Conservation (phyloP, 2,329 filamentous ascomycete genomes). For the Calonectria pseudoreteaudii region DNA sequence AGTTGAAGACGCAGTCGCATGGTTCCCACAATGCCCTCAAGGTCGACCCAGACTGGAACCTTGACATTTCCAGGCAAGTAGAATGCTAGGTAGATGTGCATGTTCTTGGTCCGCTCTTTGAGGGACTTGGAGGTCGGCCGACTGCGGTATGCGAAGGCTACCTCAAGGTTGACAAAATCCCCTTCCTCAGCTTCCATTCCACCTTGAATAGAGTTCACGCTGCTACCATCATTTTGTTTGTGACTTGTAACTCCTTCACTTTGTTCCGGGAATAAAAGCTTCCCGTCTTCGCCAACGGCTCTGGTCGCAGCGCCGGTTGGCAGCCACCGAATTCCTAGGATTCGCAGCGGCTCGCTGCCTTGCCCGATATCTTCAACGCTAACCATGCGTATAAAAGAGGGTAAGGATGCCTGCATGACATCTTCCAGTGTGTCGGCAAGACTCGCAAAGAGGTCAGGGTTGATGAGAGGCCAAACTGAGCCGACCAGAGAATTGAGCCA, state of each 20-base stretch:
- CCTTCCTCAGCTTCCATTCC: constrained; percentile 83
- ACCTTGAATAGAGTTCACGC: constrained; percentile 53
- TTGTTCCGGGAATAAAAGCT: constrained; percentile 57
- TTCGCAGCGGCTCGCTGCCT: constrained; percentile 76
- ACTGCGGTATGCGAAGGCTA: constrained; percentile 79
- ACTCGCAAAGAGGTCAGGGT: constrained; percentile 78
- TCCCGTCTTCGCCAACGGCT: constrained; percentile 69
- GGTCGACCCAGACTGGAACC: constrained; percentile 79
- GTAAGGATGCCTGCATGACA: constrained; percentile 82
- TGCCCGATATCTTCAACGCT: constrained; percentile 82
- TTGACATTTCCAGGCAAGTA: constrained; percentile 70
- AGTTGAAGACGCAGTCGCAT: constrained; percentile 77
- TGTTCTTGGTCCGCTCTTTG: constrained; percentile 75
- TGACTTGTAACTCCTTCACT: constrained; percentile 50
- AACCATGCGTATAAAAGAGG: constrained; percentile 78
- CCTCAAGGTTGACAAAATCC: constrained; percentile 81
- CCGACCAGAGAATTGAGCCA: constrained; percentile 79
- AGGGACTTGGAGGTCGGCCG: constrained; percentile 71
- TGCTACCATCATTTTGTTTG: constrained; percentile 52
- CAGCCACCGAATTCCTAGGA: constrained; percentile 78
- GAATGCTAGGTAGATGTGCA: constrained; percentile 77
- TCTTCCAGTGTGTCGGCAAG: constrained; percentile 80
- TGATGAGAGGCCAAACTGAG: constrained; percentile 80
- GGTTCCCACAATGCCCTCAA: constrained; percentile 78
- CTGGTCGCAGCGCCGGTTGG: constrained; percentile 76